Conservation (phyloP, 805 yeast genomes). For the Metschnikowia chrysomelidarum region DNA sequence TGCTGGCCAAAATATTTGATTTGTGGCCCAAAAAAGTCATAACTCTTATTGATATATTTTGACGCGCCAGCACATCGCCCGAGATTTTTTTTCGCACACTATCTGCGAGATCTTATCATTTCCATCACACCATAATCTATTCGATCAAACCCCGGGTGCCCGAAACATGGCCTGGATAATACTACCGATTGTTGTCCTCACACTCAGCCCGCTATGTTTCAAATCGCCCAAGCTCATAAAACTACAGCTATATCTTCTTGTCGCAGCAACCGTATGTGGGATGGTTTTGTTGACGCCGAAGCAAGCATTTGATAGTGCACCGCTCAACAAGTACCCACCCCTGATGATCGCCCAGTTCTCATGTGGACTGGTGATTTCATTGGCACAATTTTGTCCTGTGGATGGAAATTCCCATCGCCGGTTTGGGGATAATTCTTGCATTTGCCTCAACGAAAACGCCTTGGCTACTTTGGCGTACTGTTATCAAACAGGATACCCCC, state of each 20-base stretch:
- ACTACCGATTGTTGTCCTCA: conserved; percentile 2
- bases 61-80: no score
- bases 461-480: conserved; percentile 40
- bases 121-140: conserved; percentile 6
- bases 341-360: conserved; percentile 30
- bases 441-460: conserved; percentile 30
- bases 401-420: neutral
- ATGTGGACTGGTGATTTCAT: conserved; percentile 27
- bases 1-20: no score
- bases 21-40: no score
- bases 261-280: conserved; percentile 16
- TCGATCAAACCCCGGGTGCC: conserved; percentile 3
- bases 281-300: conserved; percentile 49
- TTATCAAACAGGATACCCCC: conserved; percentile 25
- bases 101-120: conserved; percentile 1
- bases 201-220: conserved; percentile 8
- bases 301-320: conserved; percentile 28
- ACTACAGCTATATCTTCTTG: conserved; percentile 4
- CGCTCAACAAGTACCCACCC: conserved; percentile 29
- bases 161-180: conserved; percentile 1
- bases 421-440: conserved; percentile 17
- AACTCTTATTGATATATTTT: no score
- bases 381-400: conserved; percentile 22
- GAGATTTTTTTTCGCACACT: no score
- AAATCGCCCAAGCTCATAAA: conserved; percentile 3